phyloP scores from a whole-genome alignment of 2,329 filamentous ascomycete genomes.

The Myrmaecium sp. region DNA sequence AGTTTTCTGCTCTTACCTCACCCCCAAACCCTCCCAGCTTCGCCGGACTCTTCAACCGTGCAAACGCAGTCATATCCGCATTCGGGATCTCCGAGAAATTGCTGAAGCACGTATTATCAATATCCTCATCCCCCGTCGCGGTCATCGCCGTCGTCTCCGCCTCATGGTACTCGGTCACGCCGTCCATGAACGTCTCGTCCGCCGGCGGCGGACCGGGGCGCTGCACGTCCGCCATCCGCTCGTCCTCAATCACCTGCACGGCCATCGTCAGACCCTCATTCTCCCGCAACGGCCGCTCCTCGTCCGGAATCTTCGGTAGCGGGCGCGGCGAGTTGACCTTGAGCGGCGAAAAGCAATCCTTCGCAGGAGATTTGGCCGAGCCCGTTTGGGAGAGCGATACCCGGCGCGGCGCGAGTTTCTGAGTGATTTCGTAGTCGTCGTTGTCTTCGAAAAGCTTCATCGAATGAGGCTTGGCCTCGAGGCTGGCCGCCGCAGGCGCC shows the following conservation, averaged over 20 bases:
- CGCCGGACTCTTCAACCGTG: constrained; percentile 43
- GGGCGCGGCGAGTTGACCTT: constrained; percentile 9
- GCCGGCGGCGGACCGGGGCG: constrained; percentile 1
- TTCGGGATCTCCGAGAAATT: constrained; percentile 72
- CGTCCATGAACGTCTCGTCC: constrained; percentile 9
- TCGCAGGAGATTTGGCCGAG: constrained; percentile 10
- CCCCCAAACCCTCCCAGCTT: constrained; percentile 18
- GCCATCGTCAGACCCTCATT: constrained; percentile 22
- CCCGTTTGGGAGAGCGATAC: too few species aligned
- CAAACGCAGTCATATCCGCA: constrained; percentile 64
- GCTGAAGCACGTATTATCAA: constrained; percentile 64
- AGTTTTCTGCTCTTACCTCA: constrained; percentile 9
- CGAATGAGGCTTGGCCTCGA: constrained; percentile 4
- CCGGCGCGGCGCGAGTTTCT: constrained; percentile 17
- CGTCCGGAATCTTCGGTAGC: constrained; percentile 5
- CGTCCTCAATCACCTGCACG: constrained; percentile 17
- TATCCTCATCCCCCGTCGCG: too few species aligned
- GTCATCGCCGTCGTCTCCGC: constrained; percentile 16
- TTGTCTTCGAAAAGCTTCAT: constrained; percentile 2
- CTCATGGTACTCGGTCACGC: constrained; percentile 6
- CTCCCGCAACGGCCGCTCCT: constrained; percentile 14
- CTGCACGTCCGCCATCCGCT: constrained; percentile 8
- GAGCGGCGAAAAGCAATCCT: constrained; percentile 14
- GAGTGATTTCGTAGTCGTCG: constrained; percentile 9
- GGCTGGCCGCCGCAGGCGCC: constrained; percentile 2